A percentile compares a stretch with the other conserved stretches of the same genome.
Evolutionary conservation across 2,329 filamentous ascomycete genomes (phyloP).

Genomic region (Pseudogymnoascus sp.): DNA sequence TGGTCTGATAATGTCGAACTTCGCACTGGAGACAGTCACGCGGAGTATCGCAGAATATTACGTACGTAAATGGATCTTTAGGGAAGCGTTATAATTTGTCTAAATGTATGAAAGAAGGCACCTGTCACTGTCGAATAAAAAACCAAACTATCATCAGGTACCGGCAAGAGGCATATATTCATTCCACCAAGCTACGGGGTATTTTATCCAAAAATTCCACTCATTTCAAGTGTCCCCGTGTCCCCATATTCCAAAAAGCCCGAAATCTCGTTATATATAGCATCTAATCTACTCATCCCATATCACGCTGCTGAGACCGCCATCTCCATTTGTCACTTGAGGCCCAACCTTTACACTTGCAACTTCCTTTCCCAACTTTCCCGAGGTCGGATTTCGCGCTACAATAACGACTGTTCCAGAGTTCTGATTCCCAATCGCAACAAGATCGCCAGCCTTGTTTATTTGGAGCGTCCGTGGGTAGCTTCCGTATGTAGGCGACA

Average conservation of each 20-base stretch:
- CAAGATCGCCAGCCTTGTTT: slow-evolving; percentile 37
- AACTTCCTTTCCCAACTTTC: slow-evolving; percentile 31
- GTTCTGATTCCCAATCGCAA: slow-evolving; percentile 39
- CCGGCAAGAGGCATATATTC: too few relatives aligned
- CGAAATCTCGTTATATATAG: neutral
- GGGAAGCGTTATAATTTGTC: too few relatives aligned
- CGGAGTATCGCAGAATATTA: too few relatives aligned
- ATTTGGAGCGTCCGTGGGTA: slow-evolving; percentile 41
- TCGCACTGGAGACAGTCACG: neutral
- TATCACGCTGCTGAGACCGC: neutral
- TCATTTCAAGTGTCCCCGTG: neutral
- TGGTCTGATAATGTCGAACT: neutral
- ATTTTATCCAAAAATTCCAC: neutral
- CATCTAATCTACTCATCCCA: neutral
- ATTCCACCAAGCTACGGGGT: neutral
- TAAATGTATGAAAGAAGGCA: too few relatives aligned
- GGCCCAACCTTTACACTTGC: slow-evolving; percentile 14
- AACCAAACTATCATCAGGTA: too few relatives aligned
- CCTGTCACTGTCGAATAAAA: too few relatives aligned
- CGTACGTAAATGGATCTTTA: too few relatives aligned
- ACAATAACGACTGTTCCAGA: slow-evolving; percentile 36
- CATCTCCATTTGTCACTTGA: neutral
- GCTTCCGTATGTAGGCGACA: slow-evolving; percentile 37
- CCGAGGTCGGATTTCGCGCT: slow-evolving; percentile 34
- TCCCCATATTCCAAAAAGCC: neutral